These are phyloP conservation scores for Parasarocladium wereldwijsianum DNA, from an alignment of 2,329 filamentous ascomycete genomes.

Conservation along the genomic window DNA sequence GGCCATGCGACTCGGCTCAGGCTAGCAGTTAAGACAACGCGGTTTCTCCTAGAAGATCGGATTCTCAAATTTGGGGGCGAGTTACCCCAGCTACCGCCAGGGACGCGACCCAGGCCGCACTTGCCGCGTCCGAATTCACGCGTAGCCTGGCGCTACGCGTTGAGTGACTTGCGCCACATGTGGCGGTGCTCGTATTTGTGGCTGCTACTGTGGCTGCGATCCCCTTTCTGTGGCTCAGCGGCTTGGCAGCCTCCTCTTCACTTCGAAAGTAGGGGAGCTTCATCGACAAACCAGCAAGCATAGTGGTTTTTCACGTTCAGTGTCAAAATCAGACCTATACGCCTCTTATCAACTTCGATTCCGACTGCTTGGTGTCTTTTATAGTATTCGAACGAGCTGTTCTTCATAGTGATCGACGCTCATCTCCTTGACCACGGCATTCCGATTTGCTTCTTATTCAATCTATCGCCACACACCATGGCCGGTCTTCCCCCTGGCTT, in stretches of 20 bases:
- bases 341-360: no score
- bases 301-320: no score
- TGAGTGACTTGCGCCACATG: neutral
- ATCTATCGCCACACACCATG: no score
- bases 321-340: no score
- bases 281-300: no score
- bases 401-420: no score
- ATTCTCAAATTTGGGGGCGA: neutral
- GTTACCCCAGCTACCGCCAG: neutral
- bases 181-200: neutral
- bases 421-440: no score
- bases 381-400: no score
- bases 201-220: neutral
- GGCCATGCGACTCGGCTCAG: neutral
- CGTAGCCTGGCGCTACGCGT: neutral
- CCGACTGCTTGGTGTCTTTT: no score
- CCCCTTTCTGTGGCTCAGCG: neutral
- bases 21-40: neutral
- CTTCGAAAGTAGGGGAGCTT: no score
- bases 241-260: neutral
- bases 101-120: no score
- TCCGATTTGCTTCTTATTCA: no score
- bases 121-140: neutral
- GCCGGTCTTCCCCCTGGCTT: constrained; percentile 13
- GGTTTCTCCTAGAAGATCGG: neutral